Percentiles rank a stretch among this genome's conserved stretches.
These are phyloP conservation scores for Backusella westeae DNA, from an alignment of 192 early-diverging fungal genomes.

Conservation along the genomic window DNA sequence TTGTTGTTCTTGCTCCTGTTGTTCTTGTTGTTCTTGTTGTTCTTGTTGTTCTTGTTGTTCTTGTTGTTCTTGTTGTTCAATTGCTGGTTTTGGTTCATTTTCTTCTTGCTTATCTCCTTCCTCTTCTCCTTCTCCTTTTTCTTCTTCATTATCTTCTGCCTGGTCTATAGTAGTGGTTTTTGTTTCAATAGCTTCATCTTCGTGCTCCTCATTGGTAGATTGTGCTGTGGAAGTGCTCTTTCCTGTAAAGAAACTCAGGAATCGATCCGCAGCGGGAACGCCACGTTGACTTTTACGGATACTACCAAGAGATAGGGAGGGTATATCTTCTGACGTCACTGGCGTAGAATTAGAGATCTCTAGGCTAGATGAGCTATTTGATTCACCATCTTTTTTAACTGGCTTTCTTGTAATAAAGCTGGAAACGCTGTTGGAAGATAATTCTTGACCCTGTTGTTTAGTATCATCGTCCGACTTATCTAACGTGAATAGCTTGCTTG, in stretches of 20 bases:
- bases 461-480: neutral
- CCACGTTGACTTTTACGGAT: constrained; percentile 2
- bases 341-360: neutral
- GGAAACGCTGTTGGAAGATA: neutral
- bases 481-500: neutral
- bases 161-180: neutral
- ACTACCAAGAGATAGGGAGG: neutral
- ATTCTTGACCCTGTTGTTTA: neutral
- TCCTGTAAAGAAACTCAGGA: neutral
- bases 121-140: neutral
- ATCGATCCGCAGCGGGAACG: neutral
- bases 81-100: neutral
- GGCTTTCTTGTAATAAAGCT: constrained; percentile 14
- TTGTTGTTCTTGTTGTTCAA: neutral
- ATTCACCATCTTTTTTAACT: neutral
- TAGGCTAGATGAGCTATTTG: neutral
- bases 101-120: neutral
- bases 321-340: neutral
- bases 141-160: neutral
- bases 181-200: neutral
- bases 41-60: neutral
- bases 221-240: neutral
- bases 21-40: neutral
- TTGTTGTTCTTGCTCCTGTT: neutral
- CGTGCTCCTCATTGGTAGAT: neutral